Percentiles rank a stretch among this genome's conserved stretches.
Conservation (phyloP, 495 filamentous ascomycete genomes). For the Cairneyella variabilis region DNA sequence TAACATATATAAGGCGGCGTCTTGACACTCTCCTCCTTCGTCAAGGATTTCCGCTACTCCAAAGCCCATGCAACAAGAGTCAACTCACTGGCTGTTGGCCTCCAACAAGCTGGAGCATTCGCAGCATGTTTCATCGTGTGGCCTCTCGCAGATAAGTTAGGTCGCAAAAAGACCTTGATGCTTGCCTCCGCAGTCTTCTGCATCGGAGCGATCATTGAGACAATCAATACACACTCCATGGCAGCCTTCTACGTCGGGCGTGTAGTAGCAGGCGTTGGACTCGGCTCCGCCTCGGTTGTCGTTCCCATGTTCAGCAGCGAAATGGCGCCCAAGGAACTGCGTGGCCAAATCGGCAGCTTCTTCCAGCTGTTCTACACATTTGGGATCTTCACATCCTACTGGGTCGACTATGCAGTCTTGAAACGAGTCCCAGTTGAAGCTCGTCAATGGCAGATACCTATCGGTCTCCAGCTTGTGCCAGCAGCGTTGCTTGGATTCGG, state of each 20-base stretch:
- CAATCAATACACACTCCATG: slow-evolving; percentile 35
- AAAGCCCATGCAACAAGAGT: slow-evolving; percentile 15
- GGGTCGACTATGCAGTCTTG: slow-evolving; percentile 44
- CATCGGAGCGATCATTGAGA: slow-evolving; percentile 35
- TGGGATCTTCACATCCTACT: slow-evolving; percentile 48
- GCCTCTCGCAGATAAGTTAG: slow-evolving; percentile 33
- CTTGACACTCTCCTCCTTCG: slow-evolving; percentile 38
- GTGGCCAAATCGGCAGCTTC: slow-evolving; percentile 42
- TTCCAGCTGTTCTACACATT: neutral
- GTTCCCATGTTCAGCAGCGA: slow-evolving; percentile 42
- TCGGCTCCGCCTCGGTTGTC: slow-evolving; percentile 47
- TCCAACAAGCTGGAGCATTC: slow-evolving; percentile 29
- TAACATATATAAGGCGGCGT: neutral
- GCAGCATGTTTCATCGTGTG: slow-evolving; percentile 35
- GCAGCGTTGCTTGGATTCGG: slow-evolving; percentile 40
- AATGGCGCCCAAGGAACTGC: slow-evolving; percentile 51
- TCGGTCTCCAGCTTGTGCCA: slow-evolving; percentile 45
- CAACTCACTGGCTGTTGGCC: slow-evolving; percentile 23
- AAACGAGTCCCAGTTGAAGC: no score
- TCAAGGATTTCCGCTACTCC: slow-evolving; percentile 33
- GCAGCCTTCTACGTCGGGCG: slow-evolving; percentile 36
- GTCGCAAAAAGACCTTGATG: slow-evolving; percentile 32
- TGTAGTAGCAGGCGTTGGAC: slow-evolving; percentile 47
- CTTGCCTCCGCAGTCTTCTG: slow-evolving; percentile 31
- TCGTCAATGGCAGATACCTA: slow-evolving; percentile 48